These are phyloP conservation scores for Pyropia yezoensis DNA, from an alignment of 23 red algal genomes.

Conservation along the genomic window DNA sequence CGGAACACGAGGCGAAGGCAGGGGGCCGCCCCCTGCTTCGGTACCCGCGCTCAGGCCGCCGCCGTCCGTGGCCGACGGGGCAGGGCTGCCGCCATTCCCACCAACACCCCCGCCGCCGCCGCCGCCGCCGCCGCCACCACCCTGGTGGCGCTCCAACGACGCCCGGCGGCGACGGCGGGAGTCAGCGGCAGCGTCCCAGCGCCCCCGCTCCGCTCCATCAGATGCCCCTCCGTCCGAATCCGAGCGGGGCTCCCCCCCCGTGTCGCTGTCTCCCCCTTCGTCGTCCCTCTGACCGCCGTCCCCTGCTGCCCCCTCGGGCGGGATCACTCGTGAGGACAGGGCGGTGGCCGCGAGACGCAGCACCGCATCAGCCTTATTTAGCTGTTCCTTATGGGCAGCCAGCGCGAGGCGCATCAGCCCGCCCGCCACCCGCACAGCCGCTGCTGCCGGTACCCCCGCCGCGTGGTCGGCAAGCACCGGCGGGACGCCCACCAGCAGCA, in stretches of 20 bases:
- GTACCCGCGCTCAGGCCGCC: background rate
- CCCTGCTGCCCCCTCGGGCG: constrained; percentile 12
- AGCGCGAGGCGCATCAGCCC: constrained; percentile 53
- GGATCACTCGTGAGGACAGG: constrained; percentile 9
- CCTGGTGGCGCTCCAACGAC: constrained; percentile 46
- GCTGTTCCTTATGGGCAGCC: constrained; percentile 32
- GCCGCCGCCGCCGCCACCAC: constrained; percentile 26
- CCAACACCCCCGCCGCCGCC: constrained; percentile 12
- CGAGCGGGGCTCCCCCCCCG: constrained; percentile 5
- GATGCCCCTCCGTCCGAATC: constrained; percentile 29
- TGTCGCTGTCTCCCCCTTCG: constrained; percentile 3
- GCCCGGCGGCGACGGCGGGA: constrained; percentile 26
- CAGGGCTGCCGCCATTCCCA: background rate
- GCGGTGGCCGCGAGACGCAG: constrained; percentile 42
- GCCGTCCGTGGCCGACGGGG: background rate
- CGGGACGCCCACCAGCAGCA: constrained; percentile 32
- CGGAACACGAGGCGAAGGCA: background rate
- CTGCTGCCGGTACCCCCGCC: constrained; percentile 19
- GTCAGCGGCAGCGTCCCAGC: constrained; percentile 18
- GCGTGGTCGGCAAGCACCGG: constrained; percentile 32
- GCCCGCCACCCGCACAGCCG: constrained; percentile 40
- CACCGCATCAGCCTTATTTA: constrained; percentile 56
- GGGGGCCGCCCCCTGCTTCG: background rate
- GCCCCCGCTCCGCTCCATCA: constrained; percentile 24
- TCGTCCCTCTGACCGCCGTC: background rate